Percentiles rank a stretch among this genome's conserved stretches.
Evolutionary conservation across 2,329 filamentous ascomycete species (phyloP).

Genomic region (Colletotrichum viniferum): DNA sequence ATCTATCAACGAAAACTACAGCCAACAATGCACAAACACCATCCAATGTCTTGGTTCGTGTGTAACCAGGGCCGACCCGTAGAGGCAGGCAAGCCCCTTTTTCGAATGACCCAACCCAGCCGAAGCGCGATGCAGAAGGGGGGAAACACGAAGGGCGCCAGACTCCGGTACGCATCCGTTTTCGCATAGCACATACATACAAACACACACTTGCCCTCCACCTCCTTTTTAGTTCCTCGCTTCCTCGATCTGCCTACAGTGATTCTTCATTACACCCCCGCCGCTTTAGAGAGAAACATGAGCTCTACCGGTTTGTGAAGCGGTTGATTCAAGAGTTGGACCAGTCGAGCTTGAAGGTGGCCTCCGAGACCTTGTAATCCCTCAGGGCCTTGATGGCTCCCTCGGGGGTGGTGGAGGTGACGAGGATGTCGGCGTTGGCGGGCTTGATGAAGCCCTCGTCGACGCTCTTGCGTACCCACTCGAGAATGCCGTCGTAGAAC

Average conservation of each 20-base stretch:
- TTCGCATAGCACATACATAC: not conserved
- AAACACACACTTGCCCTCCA: not conserved
- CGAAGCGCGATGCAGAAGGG: not conserved
- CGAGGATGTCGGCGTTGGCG: conserved; percentile 76
- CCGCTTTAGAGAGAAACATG: not conserved
- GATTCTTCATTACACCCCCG: not conserved
- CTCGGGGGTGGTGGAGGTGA: conserved; percentile 74
- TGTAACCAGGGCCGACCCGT: not conserved
- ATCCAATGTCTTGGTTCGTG: not conserved
- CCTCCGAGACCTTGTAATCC: conserved; percentile 77
- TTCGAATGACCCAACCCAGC: not conserved
- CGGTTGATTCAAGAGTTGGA: conserved; percentile 43
- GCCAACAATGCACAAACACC: conserved; percentile 1
- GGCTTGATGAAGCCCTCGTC: conserved; percentile 76
- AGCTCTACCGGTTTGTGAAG: not conserved
- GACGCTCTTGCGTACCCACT: conserved; percentile 81
- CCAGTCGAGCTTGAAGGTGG: conserved; percentile 85
- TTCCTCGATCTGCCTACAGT: not conserved
- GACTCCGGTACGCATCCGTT: conserved; percentile 16
- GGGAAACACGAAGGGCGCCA: conserved; percentile 13
- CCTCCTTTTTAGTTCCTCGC: not conserved
- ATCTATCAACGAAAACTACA: conserved; percentile 11
- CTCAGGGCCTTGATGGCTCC: conserved; percentile 73
- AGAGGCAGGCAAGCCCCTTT: not conserved
- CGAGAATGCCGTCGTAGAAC: conserved; percentile 87